Evolutionary conservation across 768 basidiomycete species (phyloP).

Genomic region (Chalciporus piperatus): DNA sequence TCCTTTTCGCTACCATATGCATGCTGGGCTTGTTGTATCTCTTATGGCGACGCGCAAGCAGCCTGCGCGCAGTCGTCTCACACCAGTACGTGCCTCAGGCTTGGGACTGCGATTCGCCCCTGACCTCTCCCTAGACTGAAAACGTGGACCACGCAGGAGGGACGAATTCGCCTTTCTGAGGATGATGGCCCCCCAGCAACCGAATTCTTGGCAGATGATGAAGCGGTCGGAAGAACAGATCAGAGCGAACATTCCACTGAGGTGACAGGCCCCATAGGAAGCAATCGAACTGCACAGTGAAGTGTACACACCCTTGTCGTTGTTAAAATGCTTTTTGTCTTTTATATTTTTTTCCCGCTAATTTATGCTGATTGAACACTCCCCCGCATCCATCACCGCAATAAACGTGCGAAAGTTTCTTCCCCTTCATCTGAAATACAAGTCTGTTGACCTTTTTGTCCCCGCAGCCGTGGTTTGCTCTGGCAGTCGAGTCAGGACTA

Average conservation of each 20-base stretch:
- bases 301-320: neutral
- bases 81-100: constrained; percentile 47
- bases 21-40: constrained; percentile 57
- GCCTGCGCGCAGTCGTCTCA: constrained; percentile 55
- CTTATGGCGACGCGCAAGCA: constrained; percentile 59
- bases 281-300: constrained; percentile 2
- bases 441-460: neutral
- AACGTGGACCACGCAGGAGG: constrained; percentile 51
- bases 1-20: constrained; percentile 58
- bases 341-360: neutral
- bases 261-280: constrained; percentile 9
- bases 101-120: neutral
- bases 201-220: constrained; percentile 62
- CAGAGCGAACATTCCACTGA: constrained; percentile 24
- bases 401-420: constrained; percentile 1
- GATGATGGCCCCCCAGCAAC: constrained; percentile 72
- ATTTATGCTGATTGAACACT: neutral
- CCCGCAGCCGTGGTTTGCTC: too few relatives aligned
- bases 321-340: neutral
- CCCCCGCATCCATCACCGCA: neutral
- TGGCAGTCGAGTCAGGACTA: neutral
- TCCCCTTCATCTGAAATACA: neutral
- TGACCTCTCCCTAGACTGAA: constrained; percentile 44
- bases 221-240: constrained; percentile 38
- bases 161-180: constrained; percentile 62